Evolutionary conservation across 1,284 basidiomycete species (phyloP).

Genomic region (Pseudozyma thailandica): DNA sequence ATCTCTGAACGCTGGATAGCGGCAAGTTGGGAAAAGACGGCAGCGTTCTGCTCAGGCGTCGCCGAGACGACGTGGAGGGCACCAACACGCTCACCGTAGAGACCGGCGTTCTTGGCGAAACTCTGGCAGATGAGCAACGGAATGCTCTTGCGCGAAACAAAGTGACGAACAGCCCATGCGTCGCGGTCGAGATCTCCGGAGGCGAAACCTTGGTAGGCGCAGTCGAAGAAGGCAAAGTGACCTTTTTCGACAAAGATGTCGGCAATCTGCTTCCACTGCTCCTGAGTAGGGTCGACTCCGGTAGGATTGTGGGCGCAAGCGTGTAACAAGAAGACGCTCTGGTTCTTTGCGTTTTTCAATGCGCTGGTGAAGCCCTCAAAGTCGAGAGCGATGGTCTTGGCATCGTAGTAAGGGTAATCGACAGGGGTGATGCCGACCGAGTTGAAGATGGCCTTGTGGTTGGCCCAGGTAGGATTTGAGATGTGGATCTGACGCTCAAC

Average conservation of each 20-base stretch:
- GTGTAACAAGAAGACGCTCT: constrained; percentile 88
- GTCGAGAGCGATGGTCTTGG: constrained; percentile 87
- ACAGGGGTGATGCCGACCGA: constrained; percentile 83
- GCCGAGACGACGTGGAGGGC: constrained; percentile 70
- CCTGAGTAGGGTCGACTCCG: constrained; percentile 86
- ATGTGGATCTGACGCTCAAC: constrained; percentile 75
- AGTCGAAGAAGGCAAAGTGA: constrained; percentile 93
- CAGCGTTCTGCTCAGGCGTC: constrained; percentile 46
- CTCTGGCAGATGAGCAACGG: constrained; percentile 91
- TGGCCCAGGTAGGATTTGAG: constrained; percentile 94
- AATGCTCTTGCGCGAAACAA: constrained; percentile 76
- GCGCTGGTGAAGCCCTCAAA: constrained; percentile 79
- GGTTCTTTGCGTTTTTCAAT: constrained; percentile 73
- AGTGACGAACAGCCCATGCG: constrained; percentile 93
- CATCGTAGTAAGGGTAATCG: constrained; percentile 90
- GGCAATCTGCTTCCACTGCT: constrained; percentile 87
- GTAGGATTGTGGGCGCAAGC: constrained; percentile 97
- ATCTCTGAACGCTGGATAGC: constrained; percentile 90
- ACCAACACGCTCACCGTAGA: constrained; percentile 86
- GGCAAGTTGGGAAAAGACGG: constrained; percentile 75
- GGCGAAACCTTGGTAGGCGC: constrained; percentile 91
- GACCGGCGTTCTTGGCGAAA: constrained; percentile 94
- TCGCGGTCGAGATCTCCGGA: constrained; percentile 88
- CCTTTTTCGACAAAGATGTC: constrained; percentile 79
- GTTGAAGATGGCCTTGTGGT: constrained; percentile 88